A percentile compares a stretch with the other conserved stretches of the same genome.
Conservation (phyloP, 306 rosid species). For the Cercis canadensis region DNA sequence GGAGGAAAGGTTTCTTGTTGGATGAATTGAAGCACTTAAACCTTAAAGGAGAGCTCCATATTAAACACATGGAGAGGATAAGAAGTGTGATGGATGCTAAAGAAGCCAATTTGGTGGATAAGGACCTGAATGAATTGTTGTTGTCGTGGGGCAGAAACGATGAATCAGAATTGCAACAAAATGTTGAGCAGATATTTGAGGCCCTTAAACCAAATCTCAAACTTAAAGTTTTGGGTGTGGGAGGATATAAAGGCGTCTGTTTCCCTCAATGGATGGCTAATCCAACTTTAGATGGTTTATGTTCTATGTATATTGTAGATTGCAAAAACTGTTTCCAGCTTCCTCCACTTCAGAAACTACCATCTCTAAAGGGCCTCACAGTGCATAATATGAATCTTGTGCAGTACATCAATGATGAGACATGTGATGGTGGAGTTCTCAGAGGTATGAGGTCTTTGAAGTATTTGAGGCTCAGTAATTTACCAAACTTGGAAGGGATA, state of each 20-base stretch:
- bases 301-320: too few relatives aligned
- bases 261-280: too few relatives aligned
- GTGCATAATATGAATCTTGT: too few relatives aligned
- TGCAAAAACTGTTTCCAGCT: too few relatives aligned
- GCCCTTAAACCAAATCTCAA: too few relatives aligned
- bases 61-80: conserved; percentile 23
- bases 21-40: background rate
- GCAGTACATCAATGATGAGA: background rate
- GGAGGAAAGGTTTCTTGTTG: background rate
- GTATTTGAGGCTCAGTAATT: background rate
- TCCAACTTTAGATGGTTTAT: too few relatives aligned
- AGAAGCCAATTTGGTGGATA: conserved; percentile 12
- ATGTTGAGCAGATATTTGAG: too few relatives aligned
- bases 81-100: conserved; percentile 13
- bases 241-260: too few relatives aligned
- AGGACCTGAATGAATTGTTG: conserved; percentile 16
- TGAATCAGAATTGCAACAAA: too few relatives aligned
- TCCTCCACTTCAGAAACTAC: too few relatives aligned
- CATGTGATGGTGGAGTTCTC: background rate
- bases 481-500: background rate
- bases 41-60: conserved; percentile 7
- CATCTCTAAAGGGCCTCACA: too few relatives aligned
- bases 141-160: background rate
- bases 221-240: too few relatives aligned
- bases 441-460: background rate